Evolutionary conservation across 768 basidiomycete genomes (phyloP).

Genomic region (Mycena sanguinolenta): DNA sequence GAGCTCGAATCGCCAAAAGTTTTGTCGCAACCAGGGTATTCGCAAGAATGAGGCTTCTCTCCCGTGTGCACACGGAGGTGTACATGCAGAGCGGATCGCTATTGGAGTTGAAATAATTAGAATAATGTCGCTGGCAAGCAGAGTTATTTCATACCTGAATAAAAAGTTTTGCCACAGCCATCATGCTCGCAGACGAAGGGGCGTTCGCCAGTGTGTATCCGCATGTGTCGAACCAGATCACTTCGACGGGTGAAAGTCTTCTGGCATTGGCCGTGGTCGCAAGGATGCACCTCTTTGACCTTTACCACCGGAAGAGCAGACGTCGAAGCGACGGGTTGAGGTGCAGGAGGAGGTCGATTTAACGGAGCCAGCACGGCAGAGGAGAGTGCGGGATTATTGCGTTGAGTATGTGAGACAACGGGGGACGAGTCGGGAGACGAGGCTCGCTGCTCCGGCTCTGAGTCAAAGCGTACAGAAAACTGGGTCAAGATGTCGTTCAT

Average conservation of each 20-base stretch:
- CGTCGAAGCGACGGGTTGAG: conserved; percentile 66
- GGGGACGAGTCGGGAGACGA: conserved; percentile 58
- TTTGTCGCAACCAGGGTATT: conserved; percentile 89
- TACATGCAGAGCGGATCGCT: conserved; percentile 92
- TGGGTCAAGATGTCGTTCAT: conserved; percentile 84
- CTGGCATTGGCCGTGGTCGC: conserved; percentile 79
- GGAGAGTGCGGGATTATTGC: conserved; percentile 41
- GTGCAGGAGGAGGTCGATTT: conserved; percentile 46
- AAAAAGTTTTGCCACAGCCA: conserved; percentile 90
- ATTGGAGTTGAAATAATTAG: conserved; percentile 26
- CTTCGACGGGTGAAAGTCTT: conserved; percentile 89
- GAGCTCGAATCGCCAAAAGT: conserved; percentile 94
- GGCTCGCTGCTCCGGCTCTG: conserved; percentile 60
- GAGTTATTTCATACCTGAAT: conserved; percentile 74
- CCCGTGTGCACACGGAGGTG: conserved; percentile 93
- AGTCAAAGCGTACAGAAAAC: conserved; percentile 77
- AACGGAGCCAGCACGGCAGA: conserved; percentile 52
- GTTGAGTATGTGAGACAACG: conserved; percentile 59
- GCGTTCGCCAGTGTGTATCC: conserved; percentile 92
- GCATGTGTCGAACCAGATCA: conserved; percentile 86
- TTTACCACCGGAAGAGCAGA: conserved; percentile 52
- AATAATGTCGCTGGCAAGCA: conserved; percentile 11
- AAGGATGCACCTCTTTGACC: conserved; percentile 65
- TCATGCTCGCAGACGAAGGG: conserved; percentile 81
- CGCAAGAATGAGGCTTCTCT: conserved; percentile 92